phyloP scores from a whole-genome alignment of 2,329 filamentous ascomycete genomes.

The Venturia nashicola region DNA sequence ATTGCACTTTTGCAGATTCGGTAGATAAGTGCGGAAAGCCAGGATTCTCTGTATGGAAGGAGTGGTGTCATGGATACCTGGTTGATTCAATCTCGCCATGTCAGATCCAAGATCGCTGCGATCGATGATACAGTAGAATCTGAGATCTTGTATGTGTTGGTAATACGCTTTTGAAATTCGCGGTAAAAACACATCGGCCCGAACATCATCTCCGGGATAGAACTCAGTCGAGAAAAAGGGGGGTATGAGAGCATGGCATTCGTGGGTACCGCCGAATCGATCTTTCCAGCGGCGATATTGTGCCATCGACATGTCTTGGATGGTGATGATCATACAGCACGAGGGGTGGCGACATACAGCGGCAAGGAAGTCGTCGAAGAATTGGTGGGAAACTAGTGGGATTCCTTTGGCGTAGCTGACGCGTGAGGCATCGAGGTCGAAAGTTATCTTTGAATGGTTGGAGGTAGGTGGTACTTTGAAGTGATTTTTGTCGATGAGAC shows the following conservation, averaged over 20 bases:
- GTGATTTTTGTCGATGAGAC: not conserved
- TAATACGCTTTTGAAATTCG: not conserved
- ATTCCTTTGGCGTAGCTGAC: not conserved
- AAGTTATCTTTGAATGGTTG: not conserved
- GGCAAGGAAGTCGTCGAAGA: not conserved
- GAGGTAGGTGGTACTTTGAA: not conserved
- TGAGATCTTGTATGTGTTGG: not conserved
- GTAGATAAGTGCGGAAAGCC: not conserved
- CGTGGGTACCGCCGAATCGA: too few species aligned
- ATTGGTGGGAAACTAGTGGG: not conserved
- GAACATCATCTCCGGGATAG: not conserved
- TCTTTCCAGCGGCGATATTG: not conserved
- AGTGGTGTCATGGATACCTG: not conserved
- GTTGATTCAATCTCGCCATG: not conserved
- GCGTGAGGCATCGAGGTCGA: not conserved
- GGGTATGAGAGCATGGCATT: not conserved
- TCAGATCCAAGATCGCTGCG: not conserved
- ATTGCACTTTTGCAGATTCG: not conserved
- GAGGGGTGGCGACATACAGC: not conserved
- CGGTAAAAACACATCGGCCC: not conserved
- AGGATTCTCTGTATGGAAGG: not conserved
- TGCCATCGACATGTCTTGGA: not conserved
- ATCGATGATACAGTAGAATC: not conserved
- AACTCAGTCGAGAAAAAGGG: not conserved
- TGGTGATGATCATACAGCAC: not conserved